Conservation (phyloP, 164 flowering plant genomes). For the Annona squamosa region DNA sequence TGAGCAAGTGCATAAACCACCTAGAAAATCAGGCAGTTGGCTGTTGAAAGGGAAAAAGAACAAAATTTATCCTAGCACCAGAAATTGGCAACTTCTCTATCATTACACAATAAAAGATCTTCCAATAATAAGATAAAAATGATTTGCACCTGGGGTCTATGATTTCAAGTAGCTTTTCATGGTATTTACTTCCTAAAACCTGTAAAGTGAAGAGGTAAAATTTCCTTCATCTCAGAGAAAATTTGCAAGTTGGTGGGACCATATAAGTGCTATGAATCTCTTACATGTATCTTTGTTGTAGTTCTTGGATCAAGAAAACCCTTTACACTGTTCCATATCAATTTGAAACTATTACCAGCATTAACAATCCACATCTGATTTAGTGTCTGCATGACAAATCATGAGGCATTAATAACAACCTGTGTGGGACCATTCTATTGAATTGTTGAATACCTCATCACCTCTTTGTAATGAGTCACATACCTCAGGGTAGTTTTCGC, state of each 20-base stretch:
- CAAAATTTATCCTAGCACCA: constrained; percentile 4
- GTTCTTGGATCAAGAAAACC: constrained; percentile 81
- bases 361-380: constrained; percentile 86
- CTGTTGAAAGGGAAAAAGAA: constrained; percentile 31
- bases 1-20: constrained; percentile 73
- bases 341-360: constrained; percentile 80
- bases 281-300: constrained; percentile 80
- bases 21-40: constrained; percentile 86
- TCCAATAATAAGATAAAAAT: neutral
- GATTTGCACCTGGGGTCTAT: constrained; percentile 60
- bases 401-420: constrained; percentile 8
- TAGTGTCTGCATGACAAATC: constrained; percentile 51
- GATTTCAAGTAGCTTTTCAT: constrained; percentile 54
- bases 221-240: neutral
- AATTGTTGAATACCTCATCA: neutral
- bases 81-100: constrained; percentile 1
- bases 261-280: neutral
- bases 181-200: constrained; percentile 76
- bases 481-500: constrained; percentile 93
- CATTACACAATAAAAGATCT: neutral
- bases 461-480: constrained; percentile 7
- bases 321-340: constrained; percentile 74
- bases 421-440: neutral
- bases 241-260: neutral
- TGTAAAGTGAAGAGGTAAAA: constrained; percentile 17